phyloP scores from a whole-genome alignment of 352 stramenopile genomes.

The Pythium aristosporum region DNA sequence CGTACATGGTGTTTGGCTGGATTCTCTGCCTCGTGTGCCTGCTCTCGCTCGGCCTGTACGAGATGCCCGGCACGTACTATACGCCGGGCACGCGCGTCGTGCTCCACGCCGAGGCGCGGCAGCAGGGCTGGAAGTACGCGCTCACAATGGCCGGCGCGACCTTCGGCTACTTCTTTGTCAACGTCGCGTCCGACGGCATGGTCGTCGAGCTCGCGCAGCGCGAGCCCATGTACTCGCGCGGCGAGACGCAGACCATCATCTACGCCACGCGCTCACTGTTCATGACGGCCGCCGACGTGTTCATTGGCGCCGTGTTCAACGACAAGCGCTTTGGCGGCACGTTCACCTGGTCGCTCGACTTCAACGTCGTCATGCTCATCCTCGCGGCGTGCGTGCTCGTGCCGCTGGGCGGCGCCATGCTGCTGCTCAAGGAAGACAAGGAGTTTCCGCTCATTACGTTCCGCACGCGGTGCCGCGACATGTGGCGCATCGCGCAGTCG shows the following conservation, averaged over 20 bases:
- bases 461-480: slow-evolving; percentile 36
- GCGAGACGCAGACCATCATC: slow-evolving; percentile 55
- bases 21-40: slow-evolving; percentile 38
- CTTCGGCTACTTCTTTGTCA: slow-evolving; percentile 84
- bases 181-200: slow-evolving; percentile 81
- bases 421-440: slow-evolving; percentile 56
- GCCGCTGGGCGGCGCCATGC: slow-evolving; percentile 46
- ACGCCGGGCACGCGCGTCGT: slow-evolving; percentile 8
- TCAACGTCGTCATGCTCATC: slow-evolving; percentile 41
- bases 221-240: slow-evolving; percentile 50
- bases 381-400: slow-evolving; percentile 37
- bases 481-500: slow-evolving; percentile 66
- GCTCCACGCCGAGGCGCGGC: slow-evolving; percentile 26
- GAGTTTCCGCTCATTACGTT: slow-evolving; percentile 25
- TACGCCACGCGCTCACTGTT: slow-evolving; percentile 45
- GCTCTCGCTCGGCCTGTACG: slow-evolving; percentile 32
- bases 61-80: slow-evolving; percentile 31
- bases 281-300: slow-evolving; percentile 47
- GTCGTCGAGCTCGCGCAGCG: slow-evolving; percentile 71
- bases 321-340: slow-evolving; percentile 37
- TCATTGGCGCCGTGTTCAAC: slow-evolving; percentile 53
- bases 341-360: slow-evolving; percentile 46
- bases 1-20: slow-evolving; percentile 71
- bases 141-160: slow-evolving; percentile 76
- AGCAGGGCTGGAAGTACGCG: slow-evolving; percentile 56